A percentile compares a stretch with the other conserved stretches of the same genome.
phyloP scores from a whole-genome alignment of 2,329 filamentous ascomycete genomes.

The Raffaelea ambrosiae region DNA sequence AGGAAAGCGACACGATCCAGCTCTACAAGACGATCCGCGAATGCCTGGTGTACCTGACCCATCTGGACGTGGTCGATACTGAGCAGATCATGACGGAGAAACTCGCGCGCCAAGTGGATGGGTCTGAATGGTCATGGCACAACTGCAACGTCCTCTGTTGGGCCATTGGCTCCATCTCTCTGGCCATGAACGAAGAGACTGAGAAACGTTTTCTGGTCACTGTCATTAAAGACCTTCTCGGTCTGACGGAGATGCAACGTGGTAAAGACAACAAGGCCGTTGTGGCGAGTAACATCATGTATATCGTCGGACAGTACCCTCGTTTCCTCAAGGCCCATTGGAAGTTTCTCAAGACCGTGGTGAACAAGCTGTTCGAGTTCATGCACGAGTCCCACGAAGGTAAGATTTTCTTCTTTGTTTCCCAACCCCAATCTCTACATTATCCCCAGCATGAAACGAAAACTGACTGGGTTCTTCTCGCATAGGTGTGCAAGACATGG shows the following conservation, averaged over 20 bases:
- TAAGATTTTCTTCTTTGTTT: slow-evolving; percentile 25
- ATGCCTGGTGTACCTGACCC: slow-evolving; percentile 92
- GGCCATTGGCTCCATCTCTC: slow-evolving; percentile 97
- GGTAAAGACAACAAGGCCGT: slow-evolving; percentile 99
- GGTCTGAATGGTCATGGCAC: slow-evolving; percentile 95
- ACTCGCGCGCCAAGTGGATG: slow-evolving; percentile 88
- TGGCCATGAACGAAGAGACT: slow-evolving; percentile 98
- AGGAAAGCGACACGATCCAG: slow-evolving; percentile 98
- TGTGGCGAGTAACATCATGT: slow-evolving; percentile 99
- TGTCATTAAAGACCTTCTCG: slow-evolving; percentile 95
- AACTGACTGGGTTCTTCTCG: too few relatives aligned
- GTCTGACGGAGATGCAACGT: slow-evolving; percentile 97
- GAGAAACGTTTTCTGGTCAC: slow-evolving; percentile 98
- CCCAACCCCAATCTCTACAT: not conserved
- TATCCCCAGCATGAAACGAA: too few relatives aligned
- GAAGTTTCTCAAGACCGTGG: slow-evolving; percentile 99
- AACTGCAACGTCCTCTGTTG: slow-evolving; percentile 99
- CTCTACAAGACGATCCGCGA: slow-evolving; percentile 98
- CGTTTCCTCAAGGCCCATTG: slow-evolving; percentile 98
- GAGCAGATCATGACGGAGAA: slow-evolving; percentile 99
- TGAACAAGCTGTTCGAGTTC: slow-evolving; percentile 99
- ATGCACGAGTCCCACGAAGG: slow-evolving; percentile 99
- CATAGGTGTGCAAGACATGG: slow-evolving; percentile 94
- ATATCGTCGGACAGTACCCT: slow-evolving; percentile 97
- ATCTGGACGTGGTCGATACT: slow-evolving; percentile 93